Conservation (phyloP, 2,329 filamentous ascomycete species). For the Alternaria gaisen region DNA sequence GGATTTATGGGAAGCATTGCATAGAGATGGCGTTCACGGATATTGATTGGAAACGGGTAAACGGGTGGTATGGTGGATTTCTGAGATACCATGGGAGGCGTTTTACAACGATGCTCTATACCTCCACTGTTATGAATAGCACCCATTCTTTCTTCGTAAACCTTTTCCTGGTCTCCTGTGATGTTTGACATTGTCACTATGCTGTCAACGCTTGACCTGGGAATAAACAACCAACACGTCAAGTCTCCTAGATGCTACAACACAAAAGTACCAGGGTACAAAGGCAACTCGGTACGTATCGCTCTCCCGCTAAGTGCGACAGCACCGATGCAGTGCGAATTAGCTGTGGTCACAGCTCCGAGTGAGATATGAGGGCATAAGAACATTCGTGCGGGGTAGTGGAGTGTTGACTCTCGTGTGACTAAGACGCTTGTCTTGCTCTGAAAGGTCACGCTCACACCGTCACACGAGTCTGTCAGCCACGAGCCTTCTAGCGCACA, state of each 20-base stretch:
- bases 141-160: background rate
- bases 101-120: background rate
- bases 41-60: background rate
- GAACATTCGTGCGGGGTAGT: slow-evolving; percentile 13
- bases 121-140: background rate
- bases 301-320: background rate
- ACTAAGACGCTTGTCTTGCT: slow-evolving; percentile 10
- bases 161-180: background rate
- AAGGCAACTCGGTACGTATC: background rate
- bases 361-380: background rate
- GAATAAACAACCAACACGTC: background rate
- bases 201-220: background rate
- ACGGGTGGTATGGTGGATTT: background rate
- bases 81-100: background rate
- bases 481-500: slow-evolving; percentile 8
- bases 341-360: slow-evolving; percentile 25
- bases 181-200: background rate
- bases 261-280: background rate
- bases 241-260: background rate
- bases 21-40: background rate
- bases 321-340: slow-evolving; percentile 20
- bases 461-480: slow-evolving; percentile 11
- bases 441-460: slow-evolving; percentile 14
- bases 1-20: background rate
- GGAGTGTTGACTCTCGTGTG: slow-evolving; percentile 12